Evolutionary conservation across 2,329 filamentous ascomycete genomes (phyloP).

Genomic region (Aquanectria penicillioides): DNA sequence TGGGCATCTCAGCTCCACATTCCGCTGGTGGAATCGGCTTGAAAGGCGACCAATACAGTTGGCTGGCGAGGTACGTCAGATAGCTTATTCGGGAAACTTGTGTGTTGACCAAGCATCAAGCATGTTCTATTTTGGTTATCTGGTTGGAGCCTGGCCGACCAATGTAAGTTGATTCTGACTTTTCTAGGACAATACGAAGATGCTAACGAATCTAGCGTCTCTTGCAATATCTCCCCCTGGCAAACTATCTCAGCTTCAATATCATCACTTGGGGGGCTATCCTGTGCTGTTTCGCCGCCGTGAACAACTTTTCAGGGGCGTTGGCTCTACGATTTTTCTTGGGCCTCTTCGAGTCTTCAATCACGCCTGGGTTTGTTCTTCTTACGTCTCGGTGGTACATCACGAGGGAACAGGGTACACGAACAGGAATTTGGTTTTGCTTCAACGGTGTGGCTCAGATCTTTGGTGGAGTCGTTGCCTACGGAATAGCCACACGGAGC

Average conservation of each 20-base stretch:
- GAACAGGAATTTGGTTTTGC: not conserved
- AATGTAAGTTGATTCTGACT: not conserved
- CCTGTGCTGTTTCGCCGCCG: constrained; percentile 9
- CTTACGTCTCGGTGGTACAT: not conserved
- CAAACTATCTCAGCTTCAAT: constrained; percentile 25
- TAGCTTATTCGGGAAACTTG: too few relatives aligned
- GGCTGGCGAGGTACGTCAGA: not conserved
- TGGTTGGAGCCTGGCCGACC: not conserved
- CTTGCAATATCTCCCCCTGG: constrained; percentile 10
- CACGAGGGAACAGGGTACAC: not conserved
- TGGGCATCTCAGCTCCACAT: not conserved
- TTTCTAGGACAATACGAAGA: not conserved
- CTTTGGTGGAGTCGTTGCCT: not conserved
- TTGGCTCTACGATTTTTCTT: constrained; percentile 26
- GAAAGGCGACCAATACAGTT: not conserved
- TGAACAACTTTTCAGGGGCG: constrained; percentile 18
- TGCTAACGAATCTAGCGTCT: not conserved
- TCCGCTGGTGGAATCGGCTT: not conserved
- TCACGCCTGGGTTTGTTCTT: not conserved
- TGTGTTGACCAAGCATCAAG: too few relatives aligned
- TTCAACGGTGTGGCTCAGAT: not conserved
- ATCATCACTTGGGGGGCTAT: constrained; percentile 26
- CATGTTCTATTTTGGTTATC: not conserved
- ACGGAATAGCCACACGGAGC: not conserved
- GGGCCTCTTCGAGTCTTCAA: constrained; percentile 18